phyloP scores from a whole-genome alignment of 2,329 filamentous ascomycete genomes.

The Colletotrichum sp. region DNA sequence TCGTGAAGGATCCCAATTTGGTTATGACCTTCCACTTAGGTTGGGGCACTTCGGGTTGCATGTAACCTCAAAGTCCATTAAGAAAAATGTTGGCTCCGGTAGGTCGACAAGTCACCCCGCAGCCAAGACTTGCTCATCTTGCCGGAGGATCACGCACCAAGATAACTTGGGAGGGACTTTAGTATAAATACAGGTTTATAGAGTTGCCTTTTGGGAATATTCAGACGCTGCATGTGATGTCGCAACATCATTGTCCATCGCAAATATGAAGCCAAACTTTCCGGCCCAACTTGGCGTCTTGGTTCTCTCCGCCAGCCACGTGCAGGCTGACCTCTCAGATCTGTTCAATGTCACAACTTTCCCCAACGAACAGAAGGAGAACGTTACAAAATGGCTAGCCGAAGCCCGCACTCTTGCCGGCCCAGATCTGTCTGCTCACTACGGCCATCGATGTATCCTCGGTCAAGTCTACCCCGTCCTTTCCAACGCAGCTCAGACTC shows the following conservation, averaged over 20 bases:
- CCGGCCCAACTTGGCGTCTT: neutral
- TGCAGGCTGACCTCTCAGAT: neutral
- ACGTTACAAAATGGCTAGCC: neutral
- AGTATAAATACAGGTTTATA: neutral
- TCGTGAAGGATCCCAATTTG: neutral
- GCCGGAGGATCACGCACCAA: neutral
- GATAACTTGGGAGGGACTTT: fast-evolving
- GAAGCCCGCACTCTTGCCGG: neutral
- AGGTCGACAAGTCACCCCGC: neutral
- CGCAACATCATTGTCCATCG: neutral
- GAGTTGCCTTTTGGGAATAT: fast-evolving
- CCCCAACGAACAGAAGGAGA: conserved; percentile 8
- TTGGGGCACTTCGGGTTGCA: neutral
- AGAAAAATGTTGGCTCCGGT: neutral
- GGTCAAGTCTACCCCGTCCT: conserved; percentile 6
- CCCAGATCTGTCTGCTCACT: neutral
- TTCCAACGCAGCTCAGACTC: neutral
- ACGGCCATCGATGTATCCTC: conserved; percentile 11
- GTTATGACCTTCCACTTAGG: neutral
- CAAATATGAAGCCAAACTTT: neutral
- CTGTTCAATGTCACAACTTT: conserved; percentile 5
- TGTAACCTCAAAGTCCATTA: neutral
- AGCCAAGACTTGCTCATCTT: neutral
- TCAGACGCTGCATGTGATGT: neutral
- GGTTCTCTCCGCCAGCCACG: neutral